Base-by-base conservation (phyloP, 768 basidiomycete species). In the Hygrocybe coccinea region DNA sequence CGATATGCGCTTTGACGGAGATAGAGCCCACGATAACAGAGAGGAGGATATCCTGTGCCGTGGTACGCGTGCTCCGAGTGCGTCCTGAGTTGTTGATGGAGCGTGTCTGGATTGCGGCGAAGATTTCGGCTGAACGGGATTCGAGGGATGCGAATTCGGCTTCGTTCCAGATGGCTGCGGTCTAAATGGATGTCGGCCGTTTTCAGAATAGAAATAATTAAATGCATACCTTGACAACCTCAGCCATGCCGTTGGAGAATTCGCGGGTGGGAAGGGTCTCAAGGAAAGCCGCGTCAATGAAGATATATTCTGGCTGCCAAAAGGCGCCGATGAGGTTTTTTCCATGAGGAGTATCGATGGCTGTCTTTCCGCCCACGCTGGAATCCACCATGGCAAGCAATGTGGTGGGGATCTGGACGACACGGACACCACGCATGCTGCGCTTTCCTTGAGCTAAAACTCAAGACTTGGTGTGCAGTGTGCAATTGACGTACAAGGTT, bases 261-360 rank as follows among this genome's bases (percentile, higher is more conserved):
- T 98, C 97, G 52, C 95, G 79, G 33, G 84, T 71, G 0, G 95
- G 95, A 2, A 99, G 84, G 1, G 91, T 94, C 65, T 94, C 91
- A 55, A 99, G 82, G 78, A 97, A 95, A 1, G 95, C 89, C 22
- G 91, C 88, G 68, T 99, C 97, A 61, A 97, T 95, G 73, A 99
- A 99, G 67, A 98, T 87, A 76, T 87, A 97, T 63, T 89, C 84
- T 0, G 97, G 97, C 71, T 98, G 95, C 91, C 93, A 94, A 77
- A 98, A 99, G 4, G 95, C 89, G 56, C 97, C 97, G 61, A 99
- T 92, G 61, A 98, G 81, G 71, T 99, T 99, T 76, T 99, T 99
- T 54, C 97, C 97, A 60, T 93, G 91, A 2, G 92, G 93, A 0
- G 95, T 97, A 68, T 99, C 97, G 58, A 98, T 94, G n/a, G 97